Base-by-base conservation (phyloP, 2,329 filamentous ascomycete species). In the Camillea tinctor region DNA sequence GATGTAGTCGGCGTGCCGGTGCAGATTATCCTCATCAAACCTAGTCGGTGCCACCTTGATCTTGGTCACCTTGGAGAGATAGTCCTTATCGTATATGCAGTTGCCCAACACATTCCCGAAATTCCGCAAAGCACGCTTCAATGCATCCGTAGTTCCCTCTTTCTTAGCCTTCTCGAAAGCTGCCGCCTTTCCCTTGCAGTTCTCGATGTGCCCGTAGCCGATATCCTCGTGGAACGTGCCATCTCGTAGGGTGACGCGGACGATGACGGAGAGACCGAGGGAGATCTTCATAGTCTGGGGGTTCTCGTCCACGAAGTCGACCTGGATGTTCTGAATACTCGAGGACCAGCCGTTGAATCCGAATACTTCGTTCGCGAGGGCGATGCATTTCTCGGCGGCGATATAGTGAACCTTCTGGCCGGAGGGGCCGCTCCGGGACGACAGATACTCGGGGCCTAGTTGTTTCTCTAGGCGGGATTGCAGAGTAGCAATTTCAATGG, bases 121-220 rank as follows among this genome's bases (percentile, higher is more conserved):
- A 64, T 88, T 97, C 60, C 94, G 85, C 70, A 99, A 74, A 1
- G 95, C 87, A 66, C 95, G 85, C 77, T 99, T 99, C 72, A 99
- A 74, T 1, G 88, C 95, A 77, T 99, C 95, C 9, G 96, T 98
- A 2, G 93, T 96, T 7, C 92, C 96, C 79, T 98, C 93, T 75
- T 99, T 99, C 80, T 98, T 99, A 1, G 95, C 93, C 77, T 99
- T 99, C 74, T 99, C 95, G 71, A 98, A 99, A 0, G 94, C 95
- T 55, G 91, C 90, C 2, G 93, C 94, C 78, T 99, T 99, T 58
- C 92, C 91, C 76, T 94, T 96, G 75, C 89, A 92, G 71, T 99
- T 99, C 75, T 98, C 94, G 68, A 96, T 96, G 67, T 95, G 91
- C 7, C 95, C 95, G 71, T 99, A 99, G 24, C 95, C 95, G 63